Base-by-base conservation (phyloP, 2,329 filamentous ascomycete genomes). In the Thermothelomyces thermophilus region DNA sequence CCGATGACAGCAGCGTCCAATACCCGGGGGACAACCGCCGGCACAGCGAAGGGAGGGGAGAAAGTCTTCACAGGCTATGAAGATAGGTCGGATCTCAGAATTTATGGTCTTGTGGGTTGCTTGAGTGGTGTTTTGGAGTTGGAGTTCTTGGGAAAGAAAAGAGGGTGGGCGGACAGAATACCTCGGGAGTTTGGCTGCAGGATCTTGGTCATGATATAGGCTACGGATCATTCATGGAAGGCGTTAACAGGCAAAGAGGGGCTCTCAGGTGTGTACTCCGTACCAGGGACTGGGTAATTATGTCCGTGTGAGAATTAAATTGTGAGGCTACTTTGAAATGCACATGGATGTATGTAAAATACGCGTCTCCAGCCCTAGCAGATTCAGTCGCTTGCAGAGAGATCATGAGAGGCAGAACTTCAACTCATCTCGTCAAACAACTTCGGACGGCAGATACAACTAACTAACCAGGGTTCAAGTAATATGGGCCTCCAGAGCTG, bases 31-130 rank as follows among this genome's bases (percentile, higher is more conserved):
- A 31, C 10, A 39, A 39, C 26, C 46, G 51, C 3, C 41, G 54
- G 17, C 52, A 31, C 19, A 55, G 57, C 17, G 51, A 53, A 30
- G 55, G 54, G n/a, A 52, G 57, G 39, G 46, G 50, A 11, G 55
- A 58, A 43, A 51, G 52, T 35, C 56, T 53, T n/a, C 48, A 56
- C 6, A 50, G 58, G 31, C 45, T 60, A 6, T 60, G 46, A 55
- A n/a, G 30, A 13, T 10, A n/a, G 9, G 22, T 41, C 6, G n/a
- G 4, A n/a, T 41, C 19, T 7, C 16, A 17, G 8, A 11, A 17
- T 16, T 10, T 41, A 9, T 40, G 13, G n/a, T 17, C 9, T 26
- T n/a, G 16, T 17, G 3, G 37, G n/a, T n/a, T 8, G 24, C 9
- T 28, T 28, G 2, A n/a, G 20, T 34, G 31, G n/a, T n/a, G n/a